These are phyloP conservation scores for Prunus dulcis DNA, from an alignment of 306 rosid species.

Conservation along the genomic window DNA sequence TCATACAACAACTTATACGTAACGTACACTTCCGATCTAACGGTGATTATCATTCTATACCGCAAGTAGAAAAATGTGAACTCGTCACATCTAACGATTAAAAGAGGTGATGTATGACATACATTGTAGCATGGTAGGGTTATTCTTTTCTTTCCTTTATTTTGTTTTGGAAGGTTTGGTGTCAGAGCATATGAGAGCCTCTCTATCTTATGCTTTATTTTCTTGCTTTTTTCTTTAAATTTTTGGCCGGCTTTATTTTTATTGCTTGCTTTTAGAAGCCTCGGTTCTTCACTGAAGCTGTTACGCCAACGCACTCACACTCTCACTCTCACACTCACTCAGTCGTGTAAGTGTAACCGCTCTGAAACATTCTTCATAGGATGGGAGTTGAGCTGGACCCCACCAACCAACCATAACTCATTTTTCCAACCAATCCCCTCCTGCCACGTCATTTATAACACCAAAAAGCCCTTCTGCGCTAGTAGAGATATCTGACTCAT, in stretches of 20 bases:
- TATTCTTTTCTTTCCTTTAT: background rate
- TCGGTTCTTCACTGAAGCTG: background rate
- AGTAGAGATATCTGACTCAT: background rate
- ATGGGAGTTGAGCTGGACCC: background rate
- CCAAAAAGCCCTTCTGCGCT: background rate
- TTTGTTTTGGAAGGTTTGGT: background rate
- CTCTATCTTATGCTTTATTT: background rate
- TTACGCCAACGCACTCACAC: background rate
- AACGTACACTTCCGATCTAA: too few species aligned
- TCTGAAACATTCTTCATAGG: background rate
- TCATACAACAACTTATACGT: too few species aligned
- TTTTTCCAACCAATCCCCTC: background rate
- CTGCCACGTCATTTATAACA: background rate
- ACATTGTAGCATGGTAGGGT: background rate
- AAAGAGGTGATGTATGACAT: too few species aligned
- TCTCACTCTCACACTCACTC: background rate
- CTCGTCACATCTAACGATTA: too few species aligned
- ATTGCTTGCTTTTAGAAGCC: background rate
- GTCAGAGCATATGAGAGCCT: background rate
- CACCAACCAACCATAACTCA: background rate
- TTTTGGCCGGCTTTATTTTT: background rate
- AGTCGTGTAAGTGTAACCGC: background rate
- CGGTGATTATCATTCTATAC: too few species aligned
- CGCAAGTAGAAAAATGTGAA: too few species aligned
- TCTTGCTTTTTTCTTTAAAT: background rate